Base-by-base conservation (phyloP, 2,329 filamentous ascomycete species). In the Exophiala sideris region DNA sequence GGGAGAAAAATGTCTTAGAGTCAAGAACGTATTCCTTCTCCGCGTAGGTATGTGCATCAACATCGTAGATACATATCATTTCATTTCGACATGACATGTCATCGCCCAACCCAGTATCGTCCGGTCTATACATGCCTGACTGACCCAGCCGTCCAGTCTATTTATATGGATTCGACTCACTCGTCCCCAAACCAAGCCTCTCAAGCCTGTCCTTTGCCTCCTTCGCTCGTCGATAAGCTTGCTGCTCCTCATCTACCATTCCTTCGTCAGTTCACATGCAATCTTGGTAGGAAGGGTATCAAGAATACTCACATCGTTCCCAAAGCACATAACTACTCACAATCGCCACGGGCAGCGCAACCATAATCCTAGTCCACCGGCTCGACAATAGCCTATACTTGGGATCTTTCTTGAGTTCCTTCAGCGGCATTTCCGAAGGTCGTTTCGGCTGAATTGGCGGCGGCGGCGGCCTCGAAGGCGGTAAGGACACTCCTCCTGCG, bases 331-430 rank as follows among this genome's bases (percentile, higher is more conserved):
- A 63, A 39, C 54, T 61, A 24, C 50, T 58, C 1, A 59, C 60
- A 21, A 64, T 56, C 1, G 52, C 48, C 39, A 64, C 55, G 2
- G 62, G 62, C 36, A 60, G 20, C 3, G 56, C 62, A 29, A 64
- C 56, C 3, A 64, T 57, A 18, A 59, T 20, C 4, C 52, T 38
- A 11, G 56, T 57, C 50, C 56, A 63, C 29, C 49, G 29, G 9
- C 50, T 42, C 14, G 48, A 53, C 3, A 60, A 49, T 14, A 36
- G 34, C 9, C 54, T 44, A 49, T 57, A 64, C 18, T 52, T 24
- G 1, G 57, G 52, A 34, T 59, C 52, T 42, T 53, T 56, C 39
- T 54, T 53, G 33, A 62, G 55, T 34, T 61, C 49, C 5, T 47
- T 46, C 36, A 50, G 49, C 10, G 59, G 42, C 42, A 61, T 44